These are phyloP conservation scores for Arxiozyma slooffiae DNA, from an alignment of 1,139 yeast genomes.

Conservation along the genomic window DNA sequence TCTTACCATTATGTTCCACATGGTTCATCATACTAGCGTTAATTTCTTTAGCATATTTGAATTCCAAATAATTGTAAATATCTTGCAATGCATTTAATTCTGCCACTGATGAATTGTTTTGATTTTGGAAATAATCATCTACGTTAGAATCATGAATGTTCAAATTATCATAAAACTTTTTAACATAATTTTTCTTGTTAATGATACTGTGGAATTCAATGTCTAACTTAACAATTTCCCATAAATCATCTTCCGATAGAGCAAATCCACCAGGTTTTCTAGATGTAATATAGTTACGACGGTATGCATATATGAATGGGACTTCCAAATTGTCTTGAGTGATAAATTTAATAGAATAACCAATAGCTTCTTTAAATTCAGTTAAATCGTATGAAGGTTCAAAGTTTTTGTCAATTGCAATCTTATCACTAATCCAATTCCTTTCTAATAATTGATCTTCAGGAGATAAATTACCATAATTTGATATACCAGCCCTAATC, in stretches of 20 bases:
- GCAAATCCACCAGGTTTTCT: slow-evolving; percentile 49
- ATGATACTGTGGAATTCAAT: slow-evolving; percentile 80
- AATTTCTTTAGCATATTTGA: slow-evolving; percentile 66
- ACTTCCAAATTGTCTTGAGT: slow-evolving; percentile 77
- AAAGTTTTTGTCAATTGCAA: slow-evolving; percentile 44
- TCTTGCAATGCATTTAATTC: slow-evolving; percentile 62
- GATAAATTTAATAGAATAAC: slow-evolving; percentile 67
- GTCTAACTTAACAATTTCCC: slow-evolving; percentile 83
- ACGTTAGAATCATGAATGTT: slow-evolving; percentile 50
- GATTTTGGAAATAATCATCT: slow-evolving; percentile 44
- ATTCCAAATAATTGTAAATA: slow-evolving; percentile 72
- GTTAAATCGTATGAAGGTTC: slow-evolving; percentile 38
- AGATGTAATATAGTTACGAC: slow-evolving; percentile 64
- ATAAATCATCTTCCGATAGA: slow-evolving; percentile 73
- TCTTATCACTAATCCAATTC: slow-evolving; percentile 61
- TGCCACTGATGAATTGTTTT: slow-evolving; percentile 48
- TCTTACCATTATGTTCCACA: slow-evolving; percentile 34
- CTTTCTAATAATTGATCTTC: slow-evolving; percentile 65
- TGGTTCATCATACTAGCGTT: slow-evolving; percentile 37
- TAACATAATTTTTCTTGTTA: slow-evolving; percentile 61
- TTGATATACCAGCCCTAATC: slow-evolving; percentile 50
- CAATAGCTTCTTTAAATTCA: slow-evolving; percentile 64
- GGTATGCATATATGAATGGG: slow-evolving; percentile 93
- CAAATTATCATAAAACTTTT: slow-evolving; percentile 47
- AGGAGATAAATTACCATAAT: slow-evolving; percentile 53